Base-by-base conservation (phyloP, 2,329 filamentous ascomycete species). In the Ceratocystis alfenasii region DNA sequence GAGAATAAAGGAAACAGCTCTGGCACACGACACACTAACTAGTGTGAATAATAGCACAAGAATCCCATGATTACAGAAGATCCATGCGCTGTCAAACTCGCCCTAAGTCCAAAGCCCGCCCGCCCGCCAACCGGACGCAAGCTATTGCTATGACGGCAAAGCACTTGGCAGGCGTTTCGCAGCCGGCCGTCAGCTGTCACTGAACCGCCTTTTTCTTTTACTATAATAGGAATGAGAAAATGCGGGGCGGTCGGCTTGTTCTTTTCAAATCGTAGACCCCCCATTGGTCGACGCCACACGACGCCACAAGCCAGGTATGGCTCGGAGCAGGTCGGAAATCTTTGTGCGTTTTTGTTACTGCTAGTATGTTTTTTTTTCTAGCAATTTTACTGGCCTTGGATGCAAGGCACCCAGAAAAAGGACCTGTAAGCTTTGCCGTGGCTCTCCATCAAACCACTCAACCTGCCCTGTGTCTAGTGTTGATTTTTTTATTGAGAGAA, bases 371-470 rank as follows among this genome's bases (percentile, higher is more conserved):
- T 62, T 64, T 65, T 64, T 65, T 65, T 59, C 45, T 41, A 41
- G 10, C 36, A 30, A 65, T 36, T 45, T 68, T 68, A 41, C 63
- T 65, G 48, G 74, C 74, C 73, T 78, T 69, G 74, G 72, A 73
- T 71, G 71, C 76, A 73, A 78, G 77, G 77, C 77, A 73, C 72
- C 74, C 17, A 69, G 65, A 70, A 76, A 77, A 74, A 73, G 73
- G 73, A 74, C 73, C 75, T 64, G 71, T 77, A 78, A 78, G 76
- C 76, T 77, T 77, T 73, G 74, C 76, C 65, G 65, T 68, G 66
- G 64, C 66, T 57, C 66, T 78, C 77, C 76, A 78, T 79, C 79
- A 81, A 82, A 82, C 79, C 78, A 78, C 80, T 81, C 80, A 82
- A 36, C 33, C 76, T 65, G 48, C 50, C 48, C 59, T 50, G 53